Conservation (phyloP, 371 early-diverging fungal species). For the Rhizopus sp. region DNA sequence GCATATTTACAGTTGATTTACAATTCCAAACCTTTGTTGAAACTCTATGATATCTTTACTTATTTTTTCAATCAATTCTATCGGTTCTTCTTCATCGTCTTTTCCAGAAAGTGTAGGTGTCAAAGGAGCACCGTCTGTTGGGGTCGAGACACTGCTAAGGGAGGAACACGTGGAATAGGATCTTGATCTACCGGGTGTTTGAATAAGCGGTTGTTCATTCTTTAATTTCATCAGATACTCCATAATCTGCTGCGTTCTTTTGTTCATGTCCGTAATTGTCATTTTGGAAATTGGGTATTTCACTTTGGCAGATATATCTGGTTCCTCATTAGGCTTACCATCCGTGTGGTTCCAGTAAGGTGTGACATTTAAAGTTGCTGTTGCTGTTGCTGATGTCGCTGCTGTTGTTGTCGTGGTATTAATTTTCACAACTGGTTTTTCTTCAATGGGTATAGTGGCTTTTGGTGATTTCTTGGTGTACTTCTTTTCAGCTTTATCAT, state of each 20-base stretch:
- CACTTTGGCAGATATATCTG: slow-evolving; percentile 50
- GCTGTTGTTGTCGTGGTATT: too few relatives aligned
- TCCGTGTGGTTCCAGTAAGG: slow-evolving; percentile 36
- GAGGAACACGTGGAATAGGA: slow-evolving; percentile 20
- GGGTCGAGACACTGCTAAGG: slow-evolving; percentile 44
- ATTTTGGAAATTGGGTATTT: slow-evolving; percentile 56
- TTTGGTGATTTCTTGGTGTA: background rate
- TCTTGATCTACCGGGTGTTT: slow-evolving; percentile 1
- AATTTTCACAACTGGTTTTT: background rate
- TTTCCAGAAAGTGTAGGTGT: slow-evolving; percentile 12
- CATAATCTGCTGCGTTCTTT: slow-evolving; percentile 57
- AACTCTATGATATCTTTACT: slow-evolving; percentile 37
- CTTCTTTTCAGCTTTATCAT: background rate
- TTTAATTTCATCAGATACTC: slow-evolving; percentile 59
- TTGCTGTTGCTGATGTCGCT: slow-evolving; percentile 9
- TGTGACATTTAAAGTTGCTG: slow-evolving; percentile 5
- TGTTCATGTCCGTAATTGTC: slow-evolving; percentile 63
- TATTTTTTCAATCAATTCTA: slow-evolving; percentile 41
- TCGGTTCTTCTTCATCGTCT: slow-evolving; percentile 23
- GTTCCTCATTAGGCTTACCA: slow-evolving; percentile 40
- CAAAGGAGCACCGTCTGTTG: slow-evolving; percentile 5
- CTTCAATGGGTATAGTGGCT: background rate
- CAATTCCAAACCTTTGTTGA: slow-evolving; percentile 38
- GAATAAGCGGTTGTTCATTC: slow-evolving; percentile 34
- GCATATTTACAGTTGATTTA: background rate